Evolutionary conservation across 768 basidiomycete species (phyloP), one percentile per base, ranked within the genome.

Genomic region (Pleurotus eryngii): DNA sequence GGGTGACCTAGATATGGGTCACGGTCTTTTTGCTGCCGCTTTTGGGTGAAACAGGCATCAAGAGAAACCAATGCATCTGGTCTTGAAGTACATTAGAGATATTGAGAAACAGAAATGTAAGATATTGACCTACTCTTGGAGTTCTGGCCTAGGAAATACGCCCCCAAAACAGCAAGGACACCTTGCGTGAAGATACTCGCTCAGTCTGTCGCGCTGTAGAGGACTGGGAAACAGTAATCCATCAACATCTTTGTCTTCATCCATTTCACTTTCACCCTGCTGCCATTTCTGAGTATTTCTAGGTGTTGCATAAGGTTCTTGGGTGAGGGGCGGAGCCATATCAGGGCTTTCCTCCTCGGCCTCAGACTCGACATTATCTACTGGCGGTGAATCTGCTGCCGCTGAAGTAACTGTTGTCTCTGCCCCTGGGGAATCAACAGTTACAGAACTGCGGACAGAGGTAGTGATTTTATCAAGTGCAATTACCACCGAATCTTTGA

Each of bases 11-110:
- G 30, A n/a, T 64, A 60, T 0, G 64, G 63, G 42, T 68, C 63
- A 1, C 57, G 61, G 7, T 50, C 43, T n/a, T 60, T 39, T 0
- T 55, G 56, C 42, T 63, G 49, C 1, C 61, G 63, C 54, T 73
- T 72, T 51, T 75, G 73, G 20, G 64, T 70, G 46, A 75, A 73
- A 58, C 68, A 70, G 1, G 64, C 67, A 60, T 75, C 73, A 11
- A 69, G n/a, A 47, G 69, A 72, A 3, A 72, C 66, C 27, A 71
- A 60, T 9, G 64, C 53, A 60, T 72, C 67, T 40, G 58, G 51
- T 8, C 67, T 67, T 30, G 1, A 39, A 48, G 50, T 17, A 24
- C 43, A 47, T 53, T 38, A 17, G 22, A 24, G 14, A 18, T n/a
- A n/a, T 15, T 12, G 42, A 43, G 15, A 12, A 12, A 12, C 6